Evolutionary conservation across 2,329 filamentous ascomycete genomes (phyloP).

Genomic region (Botryotinia narcissicola): DNA sequence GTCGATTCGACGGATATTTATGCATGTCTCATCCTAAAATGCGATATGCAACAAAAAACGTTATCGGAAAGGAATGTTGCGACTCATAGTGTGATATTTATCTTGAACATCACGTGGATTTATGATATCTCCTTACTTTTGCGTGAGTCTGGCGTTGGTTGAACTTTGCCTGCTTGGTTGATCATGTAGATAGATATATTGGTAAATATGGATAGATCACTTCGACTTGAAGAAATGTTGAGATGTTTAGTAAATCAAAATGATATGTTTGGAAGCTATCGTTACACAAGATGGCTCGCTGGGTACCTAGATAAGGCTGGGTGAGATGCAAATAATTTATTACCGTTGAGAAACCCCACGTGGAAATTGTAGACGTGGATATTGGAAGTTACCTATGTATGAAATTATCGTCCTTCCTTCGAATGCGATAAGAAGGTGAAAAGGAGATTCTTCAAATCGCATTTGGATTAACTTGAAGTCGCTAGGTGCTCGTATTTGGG

Average conservation of each 20-base stretch:
- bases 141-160: not conserved
- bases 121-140: not conserved
- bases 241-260: not conserved
- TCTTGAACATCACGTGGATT: constrained; percentile 6
- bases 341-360: constrained; percentile 8
- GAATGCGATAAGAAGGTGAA: not conserved
- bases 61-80: not conserved
- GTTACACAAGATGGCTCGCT: not conserved
- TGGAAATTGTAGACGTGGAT: constrained; percentile 5
- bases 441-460: not conserved
- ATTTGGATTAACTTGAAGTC: not conserved
- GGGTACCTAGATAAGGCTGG: not conserved
- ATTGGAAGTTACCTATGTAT: not conserved
- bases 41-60: constrained; percentile 19
- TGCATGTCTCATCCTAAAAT: constrained; percentile 20
- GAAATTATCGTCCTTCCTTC: not conserved
- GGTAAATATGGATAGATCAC: not conserved
- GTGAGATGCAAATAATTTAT: not conserved
- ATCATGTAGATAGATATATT: not conserved
- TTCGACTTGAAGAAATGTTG: constrained; percentile 4
- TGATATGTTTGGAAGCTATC: not conserved
- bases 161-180: not conserved
- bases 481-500: not conserved
- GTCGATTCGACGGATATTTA: constrained; percentile 15
- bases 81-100: not conserved